Evolutionary conservation across 208 protist genomes (phyloP).

Genomic region (Chromosphaera perkinsii): DNA sequence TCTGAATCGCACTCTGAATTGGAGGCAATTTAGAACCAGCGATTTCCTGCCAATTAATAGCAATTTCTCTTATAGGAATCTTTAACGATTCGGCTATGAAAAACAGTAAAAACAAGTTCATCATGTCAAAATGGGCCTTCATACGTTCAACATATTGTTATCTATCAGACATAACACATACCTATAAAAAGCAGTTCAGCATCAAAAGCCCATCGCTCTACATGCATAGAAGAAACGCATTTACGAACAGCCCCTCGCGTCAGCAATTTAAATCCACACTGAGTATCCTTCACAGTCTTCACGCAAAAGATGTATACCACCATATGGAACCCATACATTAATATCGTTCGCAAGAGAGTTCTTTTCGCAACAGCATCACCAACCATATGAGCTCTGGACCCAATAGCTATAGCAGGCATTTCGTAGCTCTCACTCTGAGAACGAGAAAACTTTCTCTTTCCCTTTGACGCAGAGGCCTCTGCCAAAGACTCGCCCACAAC

Average conservation of each 20-base stretch:
- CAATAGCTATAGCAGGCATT: slow-evolving; percentile 49
- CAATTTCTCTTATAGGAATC: slow-evolving; percentile 26
- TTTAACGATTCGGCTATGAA: background rate
- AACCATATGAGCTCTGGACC: slow-evolving; percentile 52
- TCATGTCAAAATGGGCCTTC: too few species aligned
- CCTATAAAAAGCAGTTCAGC: slow-evolving; percentile 64
- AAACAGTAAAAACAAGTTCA: too few species aligned
- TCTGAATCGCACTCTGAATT: slow-evolving; percentile 48
- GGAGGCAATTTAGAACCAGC: slow-evolving; percentile 62
- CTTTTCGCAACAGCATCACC: slow-evolving; percentile 49
- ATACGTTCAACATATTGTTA: too few species aligned
- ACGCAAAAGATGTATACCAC: slow-evolving; percentile 47
- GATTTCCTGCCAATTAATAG: slow-evolving; percentile 71
- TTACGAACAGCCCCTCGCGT: slow-evolving; percentile 37
- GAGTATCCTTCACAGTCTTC: slow-evolving; percentile 61
- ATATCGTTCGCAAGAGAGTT: slow-evolving; percentile 36
- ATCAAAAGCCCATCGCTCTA: slow-evolving; percentile 62
- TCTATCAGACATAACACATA: too few species aligned
- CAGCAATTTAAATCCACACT: slow-evolving; percentile 77
- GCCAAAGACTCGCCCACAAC: too few species aligned
- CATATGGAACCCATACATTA: slow-evolving; percentile 68
- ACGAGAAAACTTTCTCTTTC: too few species aligned
- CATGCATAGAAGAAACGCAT: slow-evolving; percentile 51
- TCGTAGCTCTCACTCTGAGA: too few species aligned
- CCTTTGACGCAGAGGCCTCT: too few species aligned